Conservation (phyloP, 1,284 basidiomycete species). For the Rhodotorula sp. region DNA sequence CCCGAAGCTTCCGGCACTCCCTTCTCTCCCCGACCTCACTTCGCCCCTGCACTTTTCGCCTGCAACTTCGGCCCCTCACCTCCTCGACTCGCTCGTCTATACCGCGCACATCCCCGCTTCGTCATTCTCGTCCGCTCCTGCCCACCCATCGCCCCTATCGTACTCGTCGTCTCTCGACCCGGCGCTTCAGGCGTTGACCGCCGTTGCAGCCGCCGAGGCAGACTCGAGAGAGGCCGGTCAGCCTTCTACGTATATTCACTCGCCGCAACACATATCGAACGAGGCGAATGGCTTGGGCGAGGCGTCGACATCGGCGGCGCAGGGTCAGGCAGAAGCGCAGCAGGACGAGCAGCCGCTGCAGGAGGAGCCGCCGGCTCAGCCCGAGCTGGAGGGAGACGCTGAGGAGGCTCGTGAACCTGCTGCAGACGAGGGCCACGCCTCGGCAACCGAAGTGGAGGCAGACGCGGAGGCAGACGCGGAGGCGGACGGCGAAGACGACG, state of each 20-base stretch:
- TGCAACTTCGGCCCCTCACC: not conserved
- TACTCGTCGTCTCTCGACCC: conserved; percentile 3
- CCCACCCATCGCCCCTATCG: not conserved
- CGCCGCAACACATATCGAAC: not conserved
- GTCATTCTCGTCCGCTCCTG: not conserved
- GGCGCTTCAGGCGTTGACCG: conserved; percentile 5
- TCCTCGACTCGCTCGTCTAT: conserved; percentile 5
- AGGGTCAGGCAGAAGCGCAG: not conserved
- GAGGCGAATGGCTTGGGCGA: not conserved
- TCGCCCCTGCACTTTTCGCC: conserved; percentile 3
- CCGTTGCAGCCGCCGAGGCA: conserved; percentile 5
- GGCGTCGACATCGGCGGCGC: not conserved
- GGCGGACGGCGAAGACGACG: not conserved
- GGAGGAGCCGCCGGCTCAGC: not conserved
- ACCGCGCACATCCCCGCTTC: not conserved
- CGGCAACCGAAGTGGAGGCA: not conserved
- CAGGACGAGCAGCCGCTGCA: not conserved
- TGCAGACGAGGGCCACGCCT: not conserved
- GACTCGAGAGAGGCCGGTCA: conserved; percentile 1
- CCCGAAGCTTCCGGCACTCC: not conserved
- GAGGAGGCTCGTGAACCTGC: not conserved
- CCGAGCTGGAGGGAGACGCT: not conserved
- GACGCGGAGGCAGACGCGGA: not conserved
- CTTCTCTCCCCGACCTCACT: conserved; percentile 1
- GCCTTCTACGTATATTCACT: not conserved